Evolutionary conservation across 306 rosid genomes (phyloP), one percentile per base, ranked within the genome.

Genomic region (Cucumis melo): DNA sequence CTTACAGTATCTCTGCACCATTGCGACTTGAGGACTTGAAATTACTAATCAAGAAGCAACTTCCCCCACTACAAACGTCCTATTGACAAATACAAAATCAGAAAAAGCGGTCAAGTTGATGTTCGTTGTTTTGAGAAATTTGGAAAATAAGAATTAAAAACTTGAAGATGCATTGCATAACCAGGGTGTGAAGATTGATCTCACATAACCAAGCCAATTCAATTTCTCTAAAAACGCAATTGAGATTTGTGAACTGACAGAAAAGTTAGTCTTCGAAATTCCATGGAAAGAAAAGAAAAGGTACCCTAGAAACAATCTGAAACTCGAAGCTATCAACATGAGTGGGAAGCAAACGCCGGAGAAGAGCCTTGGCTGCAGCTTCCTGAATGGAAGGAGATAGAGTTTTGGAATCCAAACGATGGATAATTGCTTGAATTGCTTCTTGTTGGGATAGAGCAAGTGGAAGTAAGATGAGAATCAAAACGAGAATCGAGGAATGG

Each of bases 1-100:
- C 93, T 53, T 87, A 93, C 97, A 83, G 73, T 67, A 93, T 90
- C 82, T 87, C 88, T 46, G 96, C 88, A 78, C 81, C 89, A 67
- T 79, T 78, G 82, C 62, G 85, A 79, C 85, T 83, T 62, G 91
- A 86, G 44, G 78, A 76, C 7, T 81, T 83, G 86, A 83, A 64
- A 84, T 89, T 94, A 83, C 80, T 82, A 12, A 91, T 80, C 74
- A 83, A 79, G 79, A 94, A 91, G 87, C 97, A 94, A 83, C 91
- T 87, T 73, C 78, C 87, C 77, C 97, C 96, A 10, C 87, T 88
- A 77, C 96, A 94, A 76, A 60, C 89, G 78, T 90, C 98, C 97
- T 90, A 89, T 59, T 65, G 78, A 80, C 23, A n/a, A 50, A 21
- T 55, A 63, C 13, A 63, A 8, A 76, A 42, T 10, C 73, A 61